These are phyloP conservation scores for Candida tallmaniae DNA, from an alignment of 805 yeast species.

Conservation along the genomic window DNA sequence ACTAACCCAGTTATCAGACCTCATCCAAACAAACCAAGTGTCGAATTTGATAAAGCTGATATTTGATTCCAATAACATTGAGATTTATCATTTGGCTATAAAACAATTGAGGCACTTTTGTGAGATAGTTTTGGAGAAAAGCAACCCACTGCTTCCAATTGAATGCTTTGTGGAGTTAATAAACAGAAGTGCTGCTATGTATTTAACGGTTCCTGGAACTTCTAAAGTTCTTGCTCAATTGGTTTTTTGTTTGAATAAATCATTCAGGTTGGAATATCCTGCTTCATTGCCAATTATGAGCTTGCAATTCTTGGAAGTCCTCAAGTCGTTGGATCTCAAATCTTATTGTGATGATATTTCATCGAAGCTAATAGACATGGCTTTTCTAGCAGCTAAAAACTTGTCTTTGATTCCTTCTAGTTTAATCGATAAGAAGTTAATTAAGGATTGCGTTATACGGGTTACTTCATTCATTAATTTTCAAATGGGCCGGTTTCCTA, in stretches of 20 bases:
- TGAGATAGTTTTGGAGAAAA: conserved; percentile 12
- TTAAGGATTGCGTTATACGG: not conserved
- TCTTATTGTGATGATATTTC: conserved; percentile 5
- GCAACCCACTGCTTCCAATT: conserved; percentile 13
- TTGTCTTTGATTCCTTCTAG: not conserved
- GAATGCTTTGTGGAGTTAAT: conserved; percentile 16
- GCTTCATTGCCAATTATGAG: not conserved
- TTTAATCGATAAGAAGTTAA: not conserved
- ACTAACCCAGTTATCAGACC: conserved; percentile 29
- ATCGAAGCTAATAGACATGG: conserved; percentile 1
- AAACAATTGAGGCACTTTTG: conserved; percentile 17
- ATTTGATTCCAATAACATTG: conserved; percentile 18
- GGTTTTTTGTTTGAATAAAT: conserved; percentile 5
- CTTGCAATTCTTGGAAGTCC: not conserved
- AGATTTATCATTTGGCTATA: conserved; percentile 18
- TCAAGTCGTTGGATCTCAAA: conserved; percentile 2
- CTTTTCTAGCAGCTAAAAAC: conserved; percentile 1
- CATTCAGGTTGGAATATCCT: conserved; percentile 4
- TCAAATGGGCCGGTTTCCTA: conserved; percentile 35
- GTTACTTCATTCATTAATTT: conserved; percentile 15
- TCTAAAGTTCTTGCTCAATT: conserved; percentile 15
- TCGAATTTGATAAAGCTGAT: conserved; percentile 21
- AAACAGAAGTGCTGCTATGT: conserved; percentile 9
- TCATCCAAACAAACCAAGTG: conserved; percentile 28
- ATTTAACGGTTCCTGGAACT: conserved; percentile 14